Percentiles rank a stretch among this genome's conserved stretches.
These are phyloP conservation scores for Hypomyces rosellus DNA, from an alignment of 2,329 filamentous ascomycete species.

Conservation along the genomic window DNA sequence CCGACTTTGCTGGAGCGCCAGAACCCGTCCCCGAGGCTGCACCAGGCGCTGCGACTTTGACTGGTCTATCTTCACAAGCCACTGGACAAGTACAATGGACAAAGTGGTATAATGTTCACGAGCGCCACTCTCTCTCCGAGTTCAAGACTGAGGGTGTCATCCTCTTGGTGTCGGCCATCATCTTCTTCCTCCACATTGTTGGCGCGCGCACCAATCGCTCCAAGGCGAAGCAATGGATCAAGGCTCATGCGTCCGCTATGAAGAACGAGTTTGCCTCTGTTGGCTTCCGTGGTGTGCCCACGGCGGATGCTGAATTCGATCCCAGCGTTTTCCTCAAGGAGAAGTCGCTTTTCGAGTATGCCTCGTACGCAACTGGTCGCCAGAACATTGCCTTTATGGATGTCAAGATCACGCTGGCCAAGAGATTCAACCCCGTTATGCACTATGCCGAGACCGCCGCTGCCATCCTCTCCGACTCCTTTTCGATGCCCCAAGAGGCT, in stretches of 20 bases:
- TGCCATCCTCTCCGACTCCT: slow-evolving; percentile 74
- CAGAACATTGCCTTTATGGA: slow-evolving; percentile 92
- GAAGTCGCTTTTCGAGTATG: slow-evolving; percentile 80
- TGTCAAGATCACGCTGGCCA: slow-evolving; percentile 71
- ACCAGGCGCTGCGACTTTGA: slow-evolving; percentile 41
- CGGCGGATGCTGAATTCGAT: slow-evolving; percentile 37
- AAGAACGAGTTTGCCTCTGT: slow-evolving; percentile 80
- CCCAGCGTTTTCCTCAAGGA: slow-evolving; percentile 61
- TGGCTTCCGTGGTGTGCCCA: slow-evolving; percentile 61
- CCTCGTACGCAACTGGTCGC: slow-evolving; percentile 82
- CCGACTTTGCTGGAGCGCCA: slow-evolving; percentile 80
- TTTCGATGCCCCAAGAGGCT: slow-evolving; percentile 62
- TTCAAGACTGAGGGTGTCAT: slow-evolving; percentile 86
- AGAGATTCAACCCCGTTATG: slow-evolving; percentile 76
- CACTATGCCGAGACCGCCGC: slow-evolving; percentile 57
- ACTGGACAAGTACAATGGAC: slow-evolving; percentile 60
- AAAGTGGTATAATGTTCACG: slow-evolving; percentile 95
- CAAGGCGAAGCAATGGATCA: slow-evolving; percentile 76
- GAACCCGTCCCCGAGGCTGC: slow-evolving; percentile 53
- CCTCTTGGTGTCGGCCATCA: slow-evolving; percentile 64
- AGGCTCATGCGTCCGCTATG: slow-evolving; percentile 64
- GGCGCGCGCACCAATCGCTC: slow-evolving; percentile 73
- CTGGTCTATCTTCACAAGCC: slow-evolving; percentile 38
- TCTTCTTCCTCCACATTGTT: slow-evolving; percentile 74
- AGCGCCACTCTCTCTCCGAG: slow-evolving; percentile 76